A percentile compares a stretch with the other conserved stretches of the same genome.
phyloP scores from a whole-genome alignment of 768 basidiomycete genomes.

The Phaeotremella fagi region DNA sequence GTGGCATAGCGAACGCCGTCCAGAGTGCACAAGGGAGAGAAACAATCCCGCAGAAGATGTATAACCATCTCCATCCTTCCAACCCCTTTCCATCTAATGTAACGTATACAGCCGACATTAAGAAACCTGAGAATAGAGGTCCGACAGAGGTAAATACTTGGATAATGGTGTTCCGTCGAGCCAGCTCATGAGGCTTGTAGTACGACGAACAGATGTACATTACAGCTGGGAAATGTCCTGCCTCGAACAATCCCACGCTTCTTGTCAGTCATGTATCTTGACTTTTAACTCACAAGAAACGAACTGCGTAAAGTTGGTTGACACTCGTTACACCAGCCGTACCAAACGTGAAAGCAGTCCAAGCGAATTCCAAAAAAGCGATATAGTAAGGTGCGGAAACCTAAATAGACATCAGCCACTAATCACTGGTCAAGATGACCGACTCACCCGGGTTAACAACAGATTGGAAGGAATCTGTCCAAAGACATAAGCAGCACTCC shows the following conservation, averaged over 20 bases:
- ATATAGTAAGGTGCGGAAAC: constrained; percentile 24
- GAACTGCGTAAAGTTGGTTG: constrained; percentile 24
- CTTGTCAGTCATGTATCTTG: background rate
- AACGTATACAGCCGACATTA: constrained; percentile 31
- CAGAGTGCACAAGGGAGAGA: constrained; percentile 30
- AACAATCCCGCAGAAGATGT: constrained; percentile 31
- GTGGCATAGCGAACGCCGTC: constrained; percentile 34
- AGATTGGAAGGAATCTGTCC: constrained; percentile 34
- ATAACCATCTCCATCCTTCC: constrained; percentile 32
- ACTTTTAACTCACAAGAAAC: constrained; percentile 27
- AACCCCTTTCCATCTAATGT: constrained; percentile 21
- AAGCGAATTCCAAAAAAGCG: constrained; percentile 30
- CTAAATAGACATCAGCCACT: constrained; percentile 1
- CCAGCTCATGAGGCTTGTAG: constrained; percentile 34
- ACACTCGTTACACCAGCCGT: constrained; percentile 28
- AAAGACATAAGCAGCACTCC: constrained; percentile 34
- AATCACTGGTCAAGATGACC: background rate
- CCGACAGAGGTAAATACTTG: constrained; percentile 26
- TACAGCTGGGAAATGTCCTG: constrained; percentile 33
- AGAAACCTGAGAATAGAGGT: constrained; percentile 29
- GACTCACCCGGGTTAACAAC: constrained; percentile 20
- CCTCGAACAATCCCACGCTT: constrained; percentile 33
- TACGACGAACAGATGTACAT: constrained; percentile 34
- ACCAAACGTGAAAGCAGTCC: constrained; percentile 32
- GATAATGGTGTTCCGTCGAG: constrained; percentile 26